Percentiles rank a stretch among this genome's conserved stretches.
Conservation (phyloP, 495 filamentous ascomycete genomes). For the Annulohypoxylon moriforme region DNA sequence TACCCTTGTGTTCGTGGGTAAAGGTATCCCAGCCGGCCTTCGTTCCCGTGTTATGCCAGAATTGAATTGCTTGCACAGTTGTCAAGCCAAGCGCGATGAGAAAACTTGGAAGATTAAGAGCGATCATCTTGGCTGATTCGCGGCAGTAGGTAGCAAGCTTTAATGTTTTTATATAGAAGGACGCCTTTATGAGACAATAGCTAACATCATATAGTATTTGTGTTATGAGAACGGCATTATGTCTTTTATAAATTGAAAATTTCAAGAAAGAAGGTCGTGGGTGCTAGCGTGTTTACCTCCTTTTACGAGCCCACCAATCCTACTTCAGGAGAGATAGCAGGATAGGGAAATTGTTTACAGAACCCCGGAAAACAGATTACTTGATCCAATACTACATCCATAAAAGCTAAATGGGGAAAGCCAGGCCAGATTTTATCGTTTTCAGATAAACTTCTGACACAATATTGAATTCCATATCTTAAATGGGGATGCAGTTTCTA, state of each 20-base stretch:
- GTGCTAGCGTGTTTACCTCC: not conserved
- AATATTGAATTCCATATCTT: not conserved
- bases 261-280: not conserved
- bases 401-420: not conserved
- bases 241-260: not conserved
- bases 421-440: not conserved
- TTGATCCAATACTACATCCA: not conserved
- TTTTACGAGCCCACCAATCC: constrained; percentile 32
- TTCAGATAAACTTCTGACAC: constrained; percentile 4
- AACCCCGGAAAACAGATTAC: not conserved
- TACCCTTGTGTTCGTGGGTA: constrained; percentile 60
- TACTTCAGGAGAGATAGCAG: not conserved
- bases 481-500: not conserved
- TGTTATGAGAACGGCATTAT: not conserved
- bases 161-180: no score
- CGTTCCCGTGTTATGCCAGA: constrained; percentile 65
- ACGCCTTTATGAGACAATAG: not conserved
- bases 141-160: no score
- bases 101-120: not conserved
- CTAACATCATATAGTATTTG: not conserved
- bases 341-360: not conserved
- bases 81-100: constrained; percentile 41
- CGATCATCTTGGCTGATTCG: constrained; percentile 25
- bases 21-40: constrained; percentile 59
- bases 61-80: constrained; percentile 44